A percentile compares a stretch with the other conserved stretches of the same genome.
phyloP scores from a whole-genome alignment of 257 asterid genomes.

The Prunella vulgaris region DNA sequence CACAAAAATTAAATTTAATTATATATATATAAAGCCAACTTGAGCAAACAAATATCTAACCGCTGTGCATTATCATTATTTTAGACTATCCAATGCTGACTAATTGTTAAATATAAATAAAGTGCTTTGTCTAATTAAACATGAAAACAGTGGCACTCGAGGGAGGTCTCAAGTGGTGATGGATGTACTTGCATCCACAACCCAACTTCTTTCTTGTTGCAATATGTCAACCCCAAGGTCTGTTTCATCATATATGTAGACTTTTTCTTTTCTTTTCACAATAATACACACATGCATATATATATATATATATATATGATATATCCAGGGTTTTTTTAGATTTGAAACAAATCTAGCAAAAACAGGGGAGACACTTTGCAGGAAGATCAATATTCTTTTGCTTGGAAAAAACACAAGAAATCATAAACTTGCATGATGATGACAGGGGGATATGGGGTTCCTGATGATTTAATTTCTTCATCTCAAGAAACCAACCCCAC shows the following conservation, averaged over 20 bases:
- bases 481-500: slow-evolving; percentile 17
- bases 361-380: too few species aligned
- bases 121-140: slow-evolving; percentile 30
- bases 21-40: not conserved
- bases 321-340: slow-evolving; percentile 1
- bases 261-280: not conserved
- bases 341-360: slow-evolving; percentile 10
- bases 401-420: not conserved
- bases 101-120: not conserved
- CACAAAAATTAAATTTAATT: slow-evolving; percentile 19
- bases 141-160: slow-evolving; percentile 37
- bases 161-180: slow-evolving; percentile 68
- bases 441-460: too few species aligned
- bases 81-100: not conserved
- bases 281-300: not conserved
- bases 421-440: slow-evolving; percentile 27
- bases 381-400: not conserved
- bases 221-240: slow-evolving; percentile 20
- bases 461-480: slow-evolving; percentile 26
- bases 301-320: too few species aligned
- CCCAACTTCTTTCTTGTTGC: not conserved
- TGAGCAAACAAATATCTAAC: not conserved
- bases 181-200: too few species aligned
- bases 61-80: not conserved
- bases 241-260: not conserved